phyloP scores from a whole-genome alignment of 2,329 filamentous ascomycete genomes.

The Exophiala dermatitidis region DNA sequence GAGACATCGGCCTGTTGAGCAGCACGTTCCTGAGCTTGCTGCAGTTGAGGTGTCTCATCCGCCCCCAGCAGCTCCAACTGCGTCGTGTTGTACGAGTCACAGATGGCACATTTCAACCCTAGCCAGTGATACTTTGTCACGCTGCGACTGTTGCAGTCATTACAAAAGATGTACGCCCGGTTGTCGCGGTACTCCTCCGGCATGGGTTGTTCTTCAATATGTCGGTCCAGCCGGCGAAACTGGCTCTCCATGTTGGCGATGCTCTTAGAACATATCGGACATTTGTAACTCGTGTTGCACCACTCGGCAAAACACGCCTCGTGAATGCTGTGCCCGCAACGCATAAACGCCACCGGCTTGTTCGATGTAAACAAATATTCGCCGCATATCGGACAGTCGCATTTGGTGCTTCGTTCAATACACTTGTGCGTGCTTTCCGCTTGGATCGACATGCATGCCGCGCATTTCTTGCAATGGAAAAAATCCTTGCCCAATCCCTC shows the following conservation, averaged over 20 bases:
- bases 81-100: constrained; percentile 43
- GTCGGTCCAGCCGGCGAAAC: constrained; percentile 82
- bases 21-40: constrained; percentile 19
- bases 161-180: constrained; percentile 78
- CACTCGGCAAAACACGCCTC: constrained; percentile 80
- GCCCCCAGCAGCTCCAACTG: constrained; percentile 37
- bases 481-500: constrained; percentile 93
- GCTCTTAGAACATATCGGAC: constrained; percentile 91
- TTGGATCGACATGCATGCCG: constrained; percentile 86
- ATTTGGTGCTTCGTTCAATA: constrained; percentile 88
- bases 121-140: constrained; percentile 90
- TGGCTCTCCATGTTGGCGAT: constrained; percentile 96
- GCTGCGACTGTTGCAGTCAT: constrained; percentile 86
- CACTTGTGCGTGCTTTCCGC: constrained; percentile 82
- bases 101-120: constrained; percentile 71
- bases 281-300: constrained; percentile 86
- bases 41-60: constrained; percentile 24
- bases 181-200: constrained; percentile 73
- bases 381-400: constrained; percentile 92
- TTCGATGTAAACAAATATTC: constrained; percentile 95
- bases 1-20: constrained; percentile 27
- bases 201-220: constrained; percentile 87
- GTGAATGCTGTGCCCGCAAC: constrained; percentile 93
- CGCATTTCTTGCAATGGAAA: constrained; percentile 96
- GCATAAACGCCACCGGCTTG: constrained; percentile 83